Percentiles rank a stretch among this genome's conserved stretches.
These are phyloP conservation scores for Corrigiola litoralis DNA, from an alignment of 179 eudicot genomes.

Conservation along the genomic window DNA sequence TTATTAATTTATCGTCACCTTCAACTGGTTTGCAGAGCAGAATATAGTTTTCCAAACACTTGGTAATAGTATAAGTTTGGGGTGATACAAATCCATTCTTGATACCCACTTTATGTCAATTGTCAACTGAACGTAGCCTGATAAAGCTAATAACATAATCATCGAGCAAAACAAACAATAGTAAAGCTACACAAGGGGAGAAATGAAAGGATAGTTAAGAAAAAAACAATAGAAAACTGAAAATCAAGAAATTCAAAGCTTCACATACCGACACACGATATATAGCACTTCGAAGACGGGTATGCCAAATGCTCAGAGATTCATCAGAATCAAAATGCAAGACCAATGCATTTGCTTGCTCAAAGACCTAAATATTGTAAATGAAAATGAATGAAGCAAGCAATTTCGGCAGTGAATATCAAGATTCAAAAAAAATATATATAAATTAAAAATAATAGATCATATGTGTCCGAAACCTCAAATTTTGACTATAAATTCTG, in stretches of 20 bases:
- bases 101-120: too few relatives aligned
- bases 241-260: neutral
- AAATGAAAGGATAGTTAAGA: too few relatives aligned
- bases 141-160: too few relatives aligned
- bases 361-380: conserved; percentile 52
- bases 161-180: too few relatives aligned
- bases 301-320: conserved; percentile 65
- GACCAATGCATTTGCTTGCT: conserved; percentile 79
- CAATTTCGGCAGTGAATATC: neutral
- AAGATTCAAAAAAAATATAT: neutral
- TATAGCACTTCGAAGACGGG: conserved; percentile 76
- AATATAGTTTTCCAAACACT: too few relatives aligned
- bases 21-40: too few relatives aligned
- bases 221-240: neutral
- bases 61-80: too few relatives aligned
- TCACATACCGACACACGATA: conserved; percentile 81
- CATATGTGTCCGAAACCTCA: neutral
- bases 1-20: too few relatives aligned
- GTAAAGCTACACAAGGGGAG: too few relatives aligned
- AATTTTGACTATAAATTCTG: neutral
- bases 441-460: neutral
- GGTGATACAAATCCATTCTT: too few relatives aligned
- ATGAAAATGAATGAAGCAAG: neutral
- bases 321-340: conserved; percentile 71
- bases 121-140: too few relatives aligned